Percentiles rank a stretch among this genome's conserved stretches.
phyloP scores from a whole-genome alignment of 2,329 filamentous ascomycete species.

The Hypoxylon sp. region DNA sequence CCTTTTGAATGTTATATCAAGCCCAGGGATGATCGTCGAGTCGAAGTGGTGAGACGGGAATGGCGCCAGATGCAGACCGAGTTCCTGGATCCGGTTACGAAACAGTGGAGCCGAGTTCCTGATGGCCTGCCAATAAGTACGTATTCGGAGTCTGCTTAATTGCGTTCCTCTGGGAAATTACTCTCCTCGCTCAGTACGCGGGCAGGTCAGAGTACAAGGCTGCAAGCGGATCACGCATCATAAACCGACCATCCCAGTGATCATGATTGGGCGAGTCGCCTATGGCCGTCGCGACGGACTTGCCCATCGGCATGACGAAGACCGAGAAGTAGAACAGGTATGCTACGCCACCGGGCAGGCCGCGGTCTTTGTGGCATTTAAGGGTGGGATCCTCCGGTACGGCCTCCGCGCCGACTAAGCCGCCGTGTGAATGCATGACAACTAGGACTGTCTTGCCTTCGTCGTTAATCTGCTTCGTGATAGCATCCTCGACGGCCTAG shows the following conservation, averaged over 20 bases:
- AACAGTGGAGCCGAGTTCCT: constrained; percentile 19
- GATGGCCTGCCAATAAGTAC: constrained; percentile 7
- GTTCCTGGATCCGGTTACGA: constrained; percentile 12
- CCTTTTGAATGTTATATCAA: constrained; percentile 17
- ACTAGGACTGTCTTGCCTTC: constrained; percentile 24
- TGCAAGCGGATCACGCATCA: neutral
- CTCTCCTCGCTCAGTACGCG: constrained; percentile 7
- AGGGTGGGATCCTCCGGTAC: neutral
- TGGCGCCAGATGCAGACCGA: constrained; percentile 9
- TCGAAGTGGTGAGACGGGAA: constrained; percentile 13
- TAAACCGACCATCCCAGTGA: constrained; percentile 3
- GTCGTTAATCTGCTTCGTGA: constrained; percentile 22
- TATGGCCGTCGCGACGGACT: neutral
- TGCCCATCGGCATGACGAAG: constrained; percentile 5
- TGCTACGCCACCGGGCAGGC: constrained; percentile 6
- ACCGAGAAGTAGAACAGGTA: constrained; percentile 10
- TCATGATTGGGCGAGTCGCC: constrained; percentile 1
- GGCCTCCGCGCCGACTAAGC: constrained; percentile 9
- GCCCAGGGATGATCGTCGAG: constrained; percentile 6
- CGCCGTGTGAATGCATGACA: constrained; percentile 23
- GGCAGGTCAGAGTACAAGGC: constrained; percentile 15
- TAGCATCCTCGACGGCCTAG: constrained; percentile 17
- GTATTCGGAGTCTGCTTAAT: constrained; percentile 12
- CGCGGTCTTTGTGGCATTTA: neutral
- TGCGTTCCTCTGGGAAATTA: constrained; percentile 10